Percentiles rank a stretch among this genome's conserved stretches.
Conservation (phyloP, 345 rosid species). For the Aethionema arabicum region DNA sequence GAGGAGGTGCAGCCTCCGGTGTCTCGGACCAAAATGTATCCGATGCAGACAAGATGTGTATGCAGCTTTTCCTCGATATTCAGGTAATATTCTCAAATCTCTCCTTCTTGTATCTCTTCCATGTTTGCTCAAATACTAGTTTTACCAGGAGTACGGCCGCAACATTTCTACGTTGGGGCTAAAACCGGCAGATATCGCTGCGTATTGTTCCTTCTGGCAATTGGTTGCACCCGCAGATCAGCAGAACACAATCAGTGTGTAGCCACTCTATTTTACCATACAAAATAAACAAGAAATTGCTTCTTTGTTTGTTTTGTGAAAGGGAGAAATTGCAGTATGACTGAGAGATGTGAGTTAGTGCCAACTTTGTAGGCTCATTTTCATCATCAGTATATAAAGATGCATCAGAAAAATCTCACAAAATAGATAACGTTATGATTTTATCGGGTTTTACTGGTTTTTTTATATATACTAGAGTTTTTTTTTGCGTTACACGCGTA, state of each 20-base stretch:
- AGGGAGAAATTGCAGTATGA: conserved; percentile 19
- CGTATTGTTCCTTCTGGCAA: conserved; percentile 83
- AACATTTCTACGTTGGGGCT: conserved; percentile 68
- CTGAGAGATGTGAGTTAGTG: conserved; percentile 20
- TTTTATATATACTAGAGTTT: no score
- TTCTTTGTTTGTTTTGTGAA: conserved; percentile 14
- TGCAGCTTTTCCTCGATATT: conserved; percentile 93
- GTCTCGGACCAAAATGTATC: conserved; percentile 71
- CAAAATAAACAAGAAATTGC: conserved; percentile 11
- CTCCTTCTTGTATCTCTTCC: neutral
- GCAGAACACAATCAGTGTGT: conserved; percentile 49
- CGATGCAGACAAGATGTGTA: conserved; percentile 84
- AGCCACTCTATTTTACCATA: conserved; percentile 25
- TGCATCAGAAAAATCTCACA: neutral
- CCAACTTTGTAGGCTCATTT: conserved; percentile 14
- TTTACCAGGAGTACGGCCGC: conserved; percentile 77
- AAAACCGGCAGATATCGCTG: conserved; percentile 58
- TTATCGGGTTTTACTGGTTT: no score
- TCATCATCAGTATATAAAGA: conserved; percentile 22
- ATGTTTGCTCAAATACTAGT: neutral
- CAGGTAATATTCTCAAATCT: conserved; percentile 52
- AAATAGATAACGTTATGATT: no score
- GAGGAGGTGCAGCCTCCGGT: conserved; percentile 89
- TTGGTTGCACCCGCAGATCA: conserved; percentile 85
- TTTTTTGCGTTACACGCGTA: no score